Percentiles rank a stretch among this genome's conserved stretches.
Conservation (phyloP, 805 yeast genomes). For the Schizosaccharomyces cryophilus region DNA sequence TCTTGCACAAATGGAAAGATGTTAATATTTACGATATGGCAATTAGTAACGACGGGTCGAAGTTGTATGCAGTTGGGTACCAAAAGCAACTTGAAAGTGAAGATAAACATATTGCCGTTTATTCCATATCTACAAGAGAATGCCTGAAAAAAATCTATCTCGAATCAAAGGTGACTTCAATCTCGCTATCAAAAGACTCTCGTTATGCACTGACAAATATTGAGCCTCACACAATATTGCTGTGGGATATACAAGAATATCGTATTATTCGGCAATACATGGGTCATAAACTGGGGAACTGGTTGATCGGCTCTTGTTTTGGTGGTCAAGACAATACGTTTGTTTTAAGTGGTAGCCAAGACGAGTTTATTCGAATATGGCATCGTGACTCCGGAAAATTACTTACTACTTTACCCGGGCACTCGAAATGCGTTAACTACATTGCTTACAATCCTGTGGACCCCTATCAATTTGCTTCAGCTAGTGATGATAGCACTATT, state of each 20-base stretch:
- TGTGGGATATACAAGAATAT: constrained; percentile 49
- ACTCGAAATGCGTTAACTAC: constrained; percentile 42
- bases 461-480: constrained; percentile 43
- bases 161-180: constrained; percentile 37
- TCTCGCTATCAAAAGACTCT: constrained; percentile 34
- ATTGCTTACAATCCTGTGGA: constrained; percentile 45
- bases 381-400: constrained; percentile 45
- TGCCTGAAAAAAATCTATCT: constrained; percentile 18
- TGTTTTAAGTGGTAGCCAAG: constrained; percentile 63
- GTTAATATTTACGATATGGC: constrained; percentile 42
- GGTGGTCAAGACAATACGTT: constrained; percentile 49
- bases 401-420: constrained; percentile 36
- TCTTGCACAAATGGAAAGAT: constrained; percentile 14
- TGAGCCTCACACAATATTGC: constrained; percentile 46
- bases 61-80: constrained; percentile 13
- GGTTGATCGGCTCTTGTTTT: constrained; percentile 50
- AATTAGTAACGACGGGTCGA: constrained; percentile 36
- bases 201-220: constrained; percentile 34
- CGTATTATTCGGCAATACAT: constrained; percentile 35
- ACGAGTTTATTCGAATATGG: constrained; percentile 58
- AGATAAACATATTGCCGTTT: constrained; percentile 34
- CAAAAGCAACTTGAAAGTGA: constrained; percentile 6
- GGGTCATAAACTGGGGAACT: constrained; percentile 50
- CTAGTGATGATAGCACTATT: constrained; percentile 57
- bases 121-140: constrained; percentile 13